Base-by-base conservation (phyloP, 2,329 filamentous ascomycete genomes). In the Eutypella sp. region DNA sequence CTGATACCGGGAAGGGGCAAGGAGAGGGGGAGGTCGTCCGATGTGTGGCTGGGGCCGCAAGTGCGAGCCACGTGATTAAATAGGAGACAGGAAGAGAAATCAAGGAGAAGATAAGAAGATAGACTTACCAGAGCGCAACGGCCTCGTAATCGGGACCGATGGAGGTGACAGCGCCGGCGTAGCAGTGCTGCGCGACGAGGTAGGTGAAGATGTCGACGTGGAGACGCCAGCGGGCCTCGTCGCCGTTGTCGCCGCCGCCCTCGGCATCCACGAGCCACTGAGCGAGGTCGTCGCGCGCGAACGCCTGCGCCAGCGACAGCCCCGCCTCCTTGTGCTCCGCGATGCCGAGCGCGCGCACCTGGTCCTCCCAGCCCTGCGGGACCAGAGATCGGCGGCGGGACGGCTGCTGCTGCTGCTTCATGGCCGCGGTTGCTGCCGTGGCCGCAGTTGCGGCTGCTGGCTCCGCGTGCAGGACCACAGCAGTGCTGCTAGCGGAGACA, bases 181-280 rank as follows among this genome's bases (percentile, higher is more conserved):
- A 76, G 65, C 81, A 82, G 63, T 90, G 87, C 49, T 86, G 82
- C 47, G 87, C 86, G 41, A 84, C 83, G 56, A 89, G 77, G 67
- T 89, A 91, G 56, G 82, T 84, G 72, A 92, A 80, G 56, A 90
- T 85, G 61, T 85, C 78, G 54, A 86, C 75, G 65, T 93, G 88
- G 39, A 93, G 73, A 54, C 81, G 79, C 84, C 85, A 93, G 61
- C 83, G 84, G 61, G 82, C 72, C 64, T 87, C 79, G 58, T 81
- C 74, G 40, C 80, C 76, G 58, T 81, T 74, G 40, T 80, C 76
- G 67, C 78, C 79, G 50, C 74, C 65, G 50, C 72, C 73, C 67
- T 84, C 81, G 39, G 82, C 81, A 59, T 87, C 80, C 57, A 91
- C 73, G 58, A 89, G 82, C 68, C 92, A 93, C 63, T 79, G 75